Evolutionary conservation across 192 early-diverging fungal species (phyloP), one percentile per base, ranked within the genome.

Genomic region (Coemansia biformis): DNA sequence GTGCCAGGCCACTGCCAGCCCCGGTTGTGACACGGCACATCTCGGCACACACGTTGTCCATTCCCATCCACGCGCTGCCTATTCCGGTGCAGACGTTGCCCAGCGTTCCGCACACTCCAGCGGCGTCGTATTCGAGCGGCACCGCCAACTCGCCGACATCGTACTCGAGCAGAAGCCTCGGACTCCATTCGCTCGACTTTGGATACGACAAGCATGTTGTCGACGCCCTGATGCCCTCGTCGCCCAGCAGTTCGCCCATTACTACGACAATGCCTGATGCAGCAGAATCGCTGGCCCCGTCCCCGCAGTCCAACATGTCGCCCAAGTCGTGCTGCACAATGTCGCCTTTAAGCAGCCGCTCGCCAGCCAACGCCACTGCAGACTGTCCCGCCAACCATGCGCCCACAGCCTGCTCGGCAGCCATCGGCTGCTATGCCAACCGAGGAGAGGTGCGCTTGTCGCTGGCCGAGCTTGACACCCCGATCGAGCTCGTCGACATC

Each of bases 161-260:
- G 6, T 70, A 50, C 23, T 70, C 67, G 11, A 70, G 67, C 48
- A 52, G 51, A 19, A 70, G 67, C 43, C 48, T 70, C 3, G 67
- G 67, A 8, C 51, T 70, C 5, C 35, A 42, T 24, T 46, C 52
- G 38, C 56, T 70, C 0, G 59, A 70, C 26, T 70, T 70, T 51
- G 59, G 52, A 16, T 70, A 70, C 38, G 48, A 46, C 38, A 46
- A 63, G 36, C 30, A 46, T 2, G 26, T 55, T 18, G 59, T 57
- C 5, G 34, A 40, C 11, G 38, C 18, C 19, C 32, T 58, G 10
- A 23, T 70, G 46, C 67, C 67, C 8, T 39, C 59, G n/a, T 48
- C 54, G 16, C 48, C 52, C 10, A 35, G 39, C 7, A 18, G 26
- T 16, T 45, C 51, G 7, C 19, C 42, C 6, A 28, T 6, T 14